Evolutionary conservation across 805 yeast species (phyloP), one percentile per base, ranked within the genome.

Genomic region (Spathaspora gorwiae): DNA sequence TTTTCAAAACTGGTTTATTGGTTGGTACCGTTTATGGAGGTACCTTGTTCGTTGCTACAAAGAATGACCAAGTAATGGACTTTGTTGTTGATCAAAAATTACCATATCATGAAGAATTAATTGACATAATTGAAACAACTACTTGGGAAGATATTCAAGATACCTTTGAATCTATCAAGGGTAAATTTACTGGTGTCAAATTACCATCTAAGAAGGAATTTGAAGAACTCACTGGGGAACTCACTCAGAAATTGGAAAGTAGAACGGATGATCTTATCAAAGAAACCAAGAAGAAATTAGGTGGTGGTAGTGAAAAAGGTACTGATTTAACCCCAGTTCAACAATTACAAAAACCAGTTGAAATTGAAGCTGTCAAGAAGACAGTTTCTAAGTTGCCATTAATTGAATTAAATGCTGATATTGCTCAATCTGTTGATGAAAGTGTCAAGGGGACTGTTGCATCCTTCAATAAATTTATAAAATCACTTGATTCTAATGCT

Each of bases 21-120:
- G 60, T 63, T 7, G 48, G 68, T 7, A 56, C 62, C 13, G 56
- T 53, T 6, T 70, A 70, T 46, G 76, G 75, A 2, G 67, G 68
- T 19, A 62, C 72, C 11, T 56, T 70, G 48, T 71, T 52, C 45
- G 65, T 51, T 35, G 75, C 75, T 42, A 69, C 75, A 46, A 71
- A 69, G 53, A 70, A 63, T 51, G 75, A 71, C 41, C 60, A 57
- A 43, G 74, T 70, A 12, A 61, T 70, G 70, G 75, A 70, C 53
- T 69, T 69, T 49, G 72, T 71, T 35, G 65, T 69, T 45, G 75
- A 70, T 53, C 54, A 68, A 43, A 68, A 70, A 45, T 63, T 68
- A 48, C 76, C 76, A 12, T 69, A 66, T 55, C 59, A 66, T 47
- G 76, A 71, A 48, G 70, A 68, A 51, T 50, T 69, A 38, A 54